These are phyloP conservation scores for Ceratobasidium papillatum DNA, from an alignment of 1,284 basidiomycete species.

Conservation along the genomic window DNA sequence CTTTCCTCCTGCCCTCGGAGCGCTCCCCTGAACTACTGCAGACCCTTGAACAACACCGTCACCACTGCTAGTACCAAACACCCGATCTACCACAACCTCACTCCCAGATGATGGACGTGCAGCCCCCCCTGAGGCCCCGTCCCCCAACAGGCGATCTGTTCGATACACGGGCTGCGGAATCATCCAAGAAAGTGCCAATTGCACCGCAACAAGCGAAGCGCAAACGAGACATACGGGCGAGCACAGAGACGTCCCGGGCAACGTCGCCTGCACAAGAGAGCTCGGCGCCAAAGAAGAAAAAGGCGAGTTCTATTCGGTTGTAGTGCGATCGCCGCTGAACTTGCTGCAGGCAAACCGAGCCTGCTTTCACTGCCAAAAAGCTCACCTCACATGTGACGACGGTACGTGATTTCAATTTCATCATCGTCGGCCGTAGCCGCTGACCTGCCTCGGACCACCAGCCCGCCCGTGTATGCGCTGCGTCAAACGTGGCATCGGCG, in stretches of 20 bases:
- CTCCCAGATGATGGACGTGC: conserved; percentile 28
- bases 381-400: conserved; percentile 97
- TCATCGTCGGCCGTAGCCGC: conserved; percentile 43
- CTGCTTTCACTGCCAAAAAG: conserved; percentile 92
- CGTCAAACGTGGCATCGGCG: conserved; percentile 89
- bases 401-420: conserved; percentile 58
- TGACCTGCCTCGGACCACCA: conserved; percentile 52
- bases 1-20: neutral
- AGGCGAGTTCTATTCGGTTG: neutral
- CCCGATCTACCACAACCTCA: neutral
- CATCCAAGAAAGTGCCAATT: conserved; percentile 39
- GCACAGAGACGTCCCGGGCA: conserved; percentile 25
- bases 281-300: conserved; percentile 82
- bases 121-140: conserved; percentile 32
- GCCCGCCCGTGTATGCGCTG: conserved; percentile 95
- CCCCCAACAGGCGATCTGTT: conserved; percentile 26
- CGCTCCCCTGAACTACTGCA: neutral
- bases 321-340: neutral
- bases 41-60: neutral
- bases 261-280: conserved; percentile 30
- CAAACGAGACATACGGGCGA: conserved; percentile 25
- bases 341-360: conserved; percentile 79
- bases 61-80: neutral
- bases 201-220: conserved; percentile 28
- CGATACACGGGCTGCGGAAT: conserved; percentile 12